Percentiles rank a stretch among this genome's conserved stretches.
Evolutionary conservation across 208 protist species (phyloP).

Genomic region (Leishmania tarentolae): DNA sequence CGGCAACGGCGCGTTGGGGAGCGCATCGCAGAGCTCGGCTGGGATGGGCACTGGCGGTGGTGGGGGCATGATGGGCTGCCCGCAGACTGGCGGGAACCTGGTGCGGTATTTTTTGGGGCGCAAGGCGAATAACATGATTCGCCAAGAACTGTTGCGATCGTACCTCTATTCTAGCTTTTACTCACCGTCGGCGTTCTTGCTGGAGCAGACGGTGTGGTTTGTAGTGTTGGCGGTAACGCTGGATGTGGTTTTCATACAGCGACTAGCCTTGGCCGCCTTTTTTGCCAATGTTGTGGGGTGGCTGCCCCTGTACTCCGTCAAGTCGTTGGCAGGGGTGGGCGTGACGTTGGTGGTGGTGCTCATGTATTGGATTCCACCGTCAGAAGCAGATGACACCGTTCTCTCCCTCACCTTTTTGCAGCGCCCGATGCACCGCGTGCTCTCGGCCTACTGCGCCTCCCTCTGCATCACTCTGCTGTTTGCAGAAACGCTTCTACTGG

Average conservation of each 20-base stretch:
- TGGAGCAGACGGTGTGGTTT: constrained; percentile 44
- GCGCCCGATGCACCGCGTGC: constrained; percentile 8
- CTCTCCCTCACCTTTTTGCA: constrained; percentile 13
- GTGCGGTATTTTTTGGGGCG: constrained; percentile 30
- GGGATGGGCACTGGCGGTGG: background rate
- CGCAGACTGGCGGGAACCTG: constrained; percentile 15
- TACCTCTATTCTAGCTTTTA: constrained; percentile 35
- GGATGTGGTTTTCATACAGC: constrained; percentile 32
- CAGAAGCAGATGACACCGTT: constrained; percentile 24
- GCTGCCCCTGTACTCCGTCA: constrained; percentile 27
- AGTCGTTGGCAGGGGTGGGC: constrained; percentile 12
- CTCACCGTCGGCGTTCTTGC: constrained; percentile 37
- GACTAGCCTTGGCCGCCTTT: constrained; percentile 30
- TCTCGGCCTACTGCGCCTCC: constrained; percentile 40
- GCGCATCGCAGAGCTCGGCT: background rate
- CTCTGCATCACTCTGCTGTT: constrained; percentile 40
- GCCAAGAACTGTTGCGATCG: constrained; percentile 33
- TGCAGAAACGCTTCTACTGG: constrained; percentile 31
- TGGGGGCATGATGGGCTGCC: background rate
- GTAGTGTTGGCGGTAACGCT: constrained; percentile 5
- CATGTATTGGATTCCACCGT: constrained; percentile 26
- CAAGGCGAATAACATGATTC: constrained; percentile 5
- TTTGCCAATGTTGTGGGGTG: constrained; percentile 24
- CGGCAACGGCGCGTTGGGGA: background rate
- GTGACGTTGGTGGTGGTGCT: constrained; percentile 16